Base-by-base conservation (phyloP, 1,284 basidiomycete species). In the Clitocybe nebularis region DNA sequence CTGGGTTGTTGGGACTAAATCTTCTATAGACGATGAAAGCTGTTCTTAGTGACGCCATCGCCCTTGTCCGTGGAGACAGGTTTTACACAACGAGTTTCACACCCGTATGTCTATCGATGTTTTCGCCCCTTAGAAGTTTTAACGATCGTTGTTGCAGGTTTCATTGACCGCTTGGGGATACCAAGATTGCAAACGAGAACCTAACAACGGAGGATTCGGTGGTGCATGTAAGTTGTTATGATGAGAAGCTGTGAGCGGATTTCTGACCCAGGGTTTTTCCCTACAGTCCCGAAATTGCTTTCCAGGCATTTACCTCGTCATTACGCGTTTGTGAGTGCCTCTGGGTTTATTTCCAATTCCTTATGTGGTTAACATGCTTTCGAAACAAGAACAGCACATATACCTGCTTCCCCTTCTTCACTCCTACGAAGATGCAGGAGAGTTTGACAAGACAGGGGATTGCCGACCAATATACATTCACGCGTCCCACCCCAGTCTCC, bases 161-260 rank as follows among this genome's bases (percentile, higher is more conserved):
- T n/a, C n/a, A n/a, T n/a, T 79, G 34, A 79, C 77, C 0, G 59
- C 68, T 1, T 75, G 72, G 72, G 73, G 72, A 20, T 72, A 61
- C 55, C 57, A 68, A 25, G 72, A 75, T 43, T 69, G 63, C 39
- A 54, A 58, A 13, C 61, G 66, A 22, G 61, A 71, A 41, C 58
- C 59, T 25, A 52, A 65, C 41, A 69, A 71, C 42, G 64, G 66
- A 19, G 65, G 58, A 10, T 53, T 54, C 14, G 65, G 65, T 34
- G 62, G 61, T 9, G 55, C 65, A 42, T 51, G 67, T 62, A 57
- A 32, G 52, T 49, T 14, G 28, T 23, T 39, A 26, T 30, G 3
- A 29, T 35, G 9, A 13, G 6, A 13, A 23, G 1, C 8, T 14
- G 7, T 14, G n/a, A n/a, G n/a, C n/a, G n/a, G n/a, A n/a, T n/a